Evolutionary conservation across 257 asterid genomes (phyloP).

Genomic region (Mitragyna speciosa): DNA sequence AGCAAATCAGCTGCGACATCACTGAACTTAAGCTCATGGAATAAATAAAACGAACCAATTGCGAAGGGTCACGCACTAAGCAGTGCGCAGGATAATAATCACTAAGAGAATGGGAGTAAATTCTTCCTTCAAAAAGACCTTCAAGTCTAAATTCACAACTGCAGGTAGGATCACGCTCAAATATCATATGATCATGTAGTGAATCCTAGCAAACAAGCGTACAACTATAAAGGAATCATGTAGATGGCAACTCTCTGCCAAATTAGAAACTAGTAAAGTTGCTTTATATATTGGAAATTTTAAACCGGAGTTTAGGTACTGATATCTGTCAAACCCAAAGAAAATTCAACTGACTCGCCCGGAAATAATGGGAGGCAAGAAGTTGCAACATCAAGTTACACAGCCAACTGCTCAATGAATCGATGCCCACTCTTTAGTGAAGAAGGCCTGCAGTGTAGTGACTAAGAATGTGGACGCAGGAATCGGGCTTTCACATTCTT

Average conservation of each 20-base stretch:
- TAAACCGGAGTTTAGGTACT: neutral
- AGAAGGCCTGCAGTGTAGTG: neutral
- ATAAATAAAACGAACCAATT: no score
- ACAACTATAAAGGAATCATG: neutral
- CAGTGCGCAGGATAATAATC: no score
- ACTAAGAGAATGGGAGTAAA: no score
- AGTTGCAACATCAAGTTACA: neutral
- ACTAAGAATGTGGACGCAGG: constrained; percentile 30
- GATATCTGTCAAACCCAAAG: neutral
- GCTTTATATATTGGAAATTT: neutral
- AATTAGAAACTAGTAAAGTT: no score
- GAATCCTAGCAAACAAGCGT: neutral
- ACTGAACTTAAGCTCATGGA: neutral
- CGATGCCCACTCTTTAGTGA: neutral
- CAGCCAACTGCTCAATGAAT: neutral
- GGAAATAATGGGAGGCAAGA: neutral
- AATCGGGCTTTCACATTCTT: constrained; percentile 36
- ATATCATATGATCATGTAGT: neutral
- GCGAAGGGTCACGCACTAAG: no score
- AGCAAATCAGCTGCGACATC: neutral
- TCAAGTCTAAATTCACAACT: neutral
- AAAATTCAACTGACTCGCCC: neutral
- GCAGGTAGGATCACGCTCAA: neutral
- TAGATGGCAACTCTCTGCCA: neutral
- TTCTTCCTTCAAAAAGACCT: neutral